These are phyloP conservation scores for Cutaneotrichosporon sp. DNA, from an alignment of 1,284 basidiomycete genomes.

Conservation along the genomic window DNA sequence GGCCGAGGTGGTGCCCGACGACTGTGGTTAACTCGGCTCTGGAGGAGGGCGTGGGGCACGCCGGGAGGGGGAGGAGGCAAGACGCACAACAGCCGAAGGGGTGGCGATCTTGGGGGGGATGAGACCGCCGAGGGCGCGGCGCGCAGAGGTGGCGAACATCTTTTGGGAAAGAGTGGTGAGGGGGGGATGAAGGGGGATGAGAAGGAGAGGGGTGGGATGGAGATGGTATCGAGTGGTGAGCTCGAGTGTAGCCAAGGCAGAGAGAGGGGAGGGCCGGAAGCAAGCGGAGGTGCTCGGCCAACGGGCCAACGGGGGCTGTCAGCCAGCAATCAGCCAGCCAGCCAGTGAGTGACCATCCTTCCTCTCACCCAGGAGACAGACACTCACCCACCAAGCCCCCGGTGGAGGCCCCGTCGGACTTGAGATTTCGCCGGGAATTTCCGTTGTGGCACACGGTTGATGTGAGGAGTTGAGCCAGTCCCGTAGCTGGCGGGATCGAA, in stretches of 20 bases:
- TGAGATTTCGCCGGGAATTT: conserved; percentile 1
- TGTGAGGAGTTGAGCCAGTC: not conserved
- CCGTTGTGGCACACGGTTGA: not conserved
- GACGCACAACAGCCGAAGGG: conserved; percentile 72
- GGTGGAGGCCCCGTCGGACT: no score
- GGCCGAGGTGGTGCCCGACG: conserved; percentile 66
- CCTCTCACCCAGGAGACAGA: no score
- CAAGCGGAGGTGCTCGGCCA: not conserved
- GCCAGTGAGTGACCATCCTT: no score
- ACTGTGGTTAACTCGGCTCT: conserved; percentile 42
- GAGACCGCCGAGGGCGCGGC: conserved; percentile 72
- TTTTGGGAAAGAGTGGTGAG: conserved; percentile 20
- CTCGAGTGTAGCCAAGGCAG: not conserved
- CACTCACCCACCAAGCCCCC: no score
- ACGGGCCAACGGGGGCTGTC: no score
- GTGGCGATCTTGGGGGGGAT: conserved; percentile 94
- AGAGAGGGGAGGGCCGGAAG: not conserved
- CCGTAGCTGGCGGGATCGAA: no score
- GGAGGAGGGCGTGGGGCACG: not conserved
- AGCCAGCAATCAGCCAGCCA: no score
- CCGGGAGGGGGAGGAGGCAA: not conserved
- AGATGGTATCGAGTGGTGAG: conserved; percentile 5
- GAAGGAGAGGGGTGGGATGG: conserved; percentile 9
- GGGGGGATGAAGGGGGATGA: conserved; percentile 18
- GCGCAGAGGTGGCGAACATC: conserved; percentile 78